A percentile compares a stretch with the other conserved stretches of the same genome.
Evolutionary conservation across 176 grass and related monocot genomes (phyloP).

Genomic region (Avena atlantica): DNA sequence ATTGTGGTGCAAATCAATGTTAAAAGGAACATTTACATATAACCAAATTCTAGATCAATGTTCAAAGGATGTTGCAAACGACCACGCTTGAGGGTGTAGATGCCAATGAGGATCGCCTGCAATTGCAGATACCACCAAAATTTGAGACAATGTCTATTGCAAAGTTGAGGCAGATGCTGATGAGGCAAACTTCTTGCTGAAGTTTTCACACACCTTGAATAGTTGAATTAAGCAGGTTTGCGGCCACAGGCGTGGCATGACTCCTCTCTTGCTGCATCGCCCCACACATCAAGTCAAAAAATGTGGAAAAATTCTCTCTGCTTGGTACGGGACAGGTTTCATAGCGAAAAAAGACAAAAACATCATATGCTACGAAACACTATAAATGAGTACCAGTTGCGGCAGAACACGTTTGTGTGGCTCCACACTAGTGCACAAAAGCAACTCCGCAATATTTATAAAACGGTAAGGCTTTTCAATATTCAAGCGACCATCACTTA

Average conservation of each 20-base stretch:
- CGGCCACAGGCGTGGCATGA: no score
- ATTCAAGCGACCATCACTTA: background rate
- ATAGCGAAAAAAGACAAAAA: background rate
- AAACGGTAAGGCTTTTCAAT: background rate
- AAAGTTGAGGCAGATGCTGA: no score
- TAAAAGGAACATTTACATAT: no score
- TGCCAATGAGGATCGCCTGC: background rate
- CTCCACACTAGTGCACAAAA: background rate
- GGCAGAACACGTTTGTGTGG: background rate
- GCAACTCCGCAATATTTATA: background rate
- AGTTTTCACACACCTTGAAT: no score
- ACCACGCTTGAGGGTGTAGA: no score
- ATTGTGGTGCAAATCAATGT: background rate
- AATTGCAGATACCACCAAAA: background rate
- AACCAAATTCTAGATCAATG: no score
- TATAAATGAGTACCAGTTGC: background rate
- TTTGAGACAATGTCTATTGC: no score
- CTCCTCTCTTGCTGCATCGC: no score
- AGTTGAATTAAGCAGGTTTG: no score
- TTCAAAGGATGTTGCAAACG: no score
- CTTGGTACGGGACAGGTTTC: background rate
- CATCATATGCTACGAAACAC: no score
- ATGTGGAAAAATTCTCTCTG: background rate
- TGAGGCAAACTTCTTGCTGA: no score
- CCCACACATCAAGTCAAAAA: background rate